Evolutionary conservation across 2,329 filamentous ascomycete genomes (phyloP).

Genomic region (Talaromyces sp.): DNA sequence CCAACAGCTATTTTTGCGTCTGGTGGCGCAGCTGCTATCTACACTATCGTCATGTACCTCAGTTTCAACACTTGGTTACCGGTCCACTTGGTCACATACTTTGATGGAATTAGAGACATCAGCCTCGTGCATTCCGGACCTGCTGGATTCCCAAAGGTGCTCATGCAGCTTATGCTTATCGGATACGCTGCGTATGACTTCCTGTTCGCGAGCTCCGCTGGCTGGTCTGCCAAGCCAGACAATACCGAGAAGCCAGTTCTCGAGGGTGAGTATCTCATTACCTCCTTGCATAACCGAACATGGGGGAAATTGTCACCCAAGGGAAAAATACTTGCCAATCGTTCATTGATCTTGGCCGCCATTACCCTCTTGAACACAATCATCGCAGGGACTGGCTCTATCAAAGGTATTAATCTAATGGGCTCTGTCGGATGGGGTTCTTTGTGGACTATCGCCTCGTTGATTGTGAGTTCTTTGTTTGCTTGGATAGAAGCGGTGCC

Average conservation of each 20-base stretch:
- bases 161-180: constrained; percentile 59
- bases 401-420: constrained; percentile 64
- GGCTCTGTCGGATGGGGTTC: constrained; percentile 71
- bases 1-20: constrained; percentile 62
- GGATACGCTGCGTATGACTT: constrained; percentile 71
- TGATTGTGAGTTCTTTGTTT: constrained; percentile 31
- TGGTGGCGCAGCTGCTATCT: constrained; percentile 67
- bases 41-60: constrained; percentile 67
- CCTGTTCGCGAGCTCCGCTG: constrained; percentile 62
- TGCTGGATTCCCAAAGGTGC: constrained; percentile 45
- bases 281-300: constrained; percentile 55
- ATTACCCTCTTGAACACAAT: constrained; percentile 54
- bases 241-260: constrained; percentile 44
- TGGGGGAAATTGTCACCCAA: constrained; percentile 62
- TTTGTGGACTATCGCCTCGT: constrained; percentile 63
- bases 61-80: constrained; percentile 70
- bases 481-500: constrained; percentile 41
- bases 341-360: constrained; percentile 53
- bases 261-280: constrained; percentile 65
- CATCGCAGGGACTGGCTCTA: constrained; percentile 61
- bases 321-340: constrained; percentile 60
- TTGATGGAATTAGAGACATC: constrained; percentile 66
- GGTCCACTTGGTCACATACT: constrained; percentile 67
- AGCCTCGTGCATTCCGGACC: constrained; percentile 63
- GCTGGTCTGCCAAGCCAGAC: constrained; percentile 39